Conservation (phyloP, 176 grass and related monocot genomes). For the Phyllostachys edulis region DNA sequence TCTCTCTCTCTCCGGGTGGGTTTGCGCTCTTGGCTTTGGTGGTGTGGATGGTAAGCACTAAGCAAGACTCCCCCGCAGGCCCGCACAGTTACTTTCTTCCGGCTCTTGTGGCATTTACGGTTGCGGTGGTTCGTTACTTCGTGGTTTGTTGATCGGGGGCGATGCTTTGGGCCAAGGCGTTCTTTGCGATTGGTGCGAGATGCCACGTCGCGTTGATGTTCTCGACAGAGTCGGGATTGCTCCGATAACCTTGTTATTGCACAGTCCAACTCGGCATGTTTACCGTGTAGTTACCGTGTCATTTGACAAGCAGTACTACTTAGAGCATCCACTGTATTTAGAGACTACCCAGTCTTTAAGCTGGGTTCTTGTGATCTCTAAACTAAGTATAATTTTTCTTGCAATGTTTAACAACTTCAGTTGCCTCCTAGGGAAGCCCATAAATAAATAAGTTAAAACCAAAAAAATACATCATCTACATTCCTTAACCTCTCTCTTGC, state of each 20-base stretch:
- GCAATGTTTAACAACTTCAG: too few relatives aligned
- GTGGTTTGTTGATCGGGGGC: background rate
- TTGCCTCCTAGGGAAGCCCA: too few relatives aligned
- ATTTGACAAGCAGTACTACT: too few relatives aligned
- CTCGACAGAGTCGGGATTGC: background rate
- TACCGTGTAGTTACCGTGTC: background rate
- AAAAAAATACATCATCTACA: too few relatives aligned
- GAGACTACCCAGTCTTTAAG: too few relatives aligned
- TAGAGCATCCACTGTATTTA: too few relatives aligned
- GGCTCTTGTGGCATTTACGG: background rate
- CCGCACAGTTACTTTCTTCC: too few relatives aligned
- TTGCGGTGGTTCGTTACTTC: constrained; percentile 12
- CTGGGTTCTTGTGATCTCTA: too few relatives aligned
- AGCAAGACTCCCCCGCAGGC: background rate
- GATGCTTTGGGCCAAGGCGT: background rate
- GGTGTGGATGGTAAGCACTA: background rate
- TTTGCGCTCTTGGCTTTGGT: constrained; percentile 29
- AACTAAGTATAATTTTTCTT: too few relatives aligned
- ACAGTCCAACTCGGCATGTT: background rate
- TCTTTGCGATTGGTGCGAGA: background rate
- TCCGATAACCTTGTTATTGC: background rate
- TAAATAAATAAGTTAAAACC: too few relatives aligned
- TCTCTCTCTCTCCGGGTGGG: background rate
- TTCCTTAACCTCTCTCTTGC: too few relatives aligned
- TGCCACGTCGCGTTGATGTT: background rate